These are phyloP conservation scores for Fomitopsis palustris DNA, from an alignment of 1,284 basidiomycete species.

Conservation along the genomic window DNA sequence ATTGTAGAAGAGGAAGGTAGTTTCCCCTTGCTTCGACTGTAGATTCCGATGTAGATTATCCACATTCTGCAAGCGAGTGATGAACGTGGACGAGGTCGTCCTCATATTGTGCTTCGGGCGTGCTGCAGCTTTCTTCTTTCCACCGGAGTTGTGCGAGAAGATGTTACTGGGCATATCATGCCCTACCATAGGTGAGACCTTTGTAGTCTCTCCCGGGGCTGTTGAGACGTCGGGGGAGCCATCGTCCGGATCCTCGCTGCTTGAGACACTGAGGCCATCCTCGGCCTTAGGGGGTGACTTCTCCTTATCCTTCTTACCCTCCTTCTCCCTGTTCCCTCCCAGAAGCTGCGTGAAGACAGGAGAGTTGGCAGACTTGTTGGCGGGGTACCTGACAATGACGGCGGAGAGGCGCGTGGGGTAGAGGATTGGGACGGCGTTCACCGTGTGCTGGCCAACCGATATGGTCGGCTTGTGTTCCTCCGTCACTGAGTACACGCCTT, in stretches of 20 bases:
- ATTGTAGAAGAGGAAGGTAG: constrained; percentile 84
- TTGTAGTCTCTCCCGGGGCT: constrained; percentile 25
- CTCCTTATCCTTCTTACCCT: constrained; percentile 44
- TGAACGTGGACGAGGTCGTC: constrained; percentile 86
- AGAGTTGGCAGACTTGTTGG: constrained; percentile 47
- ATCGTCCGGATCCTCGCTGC: constrained; percentile 72
- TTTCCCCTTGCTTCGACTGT: constrained; percentile 78
- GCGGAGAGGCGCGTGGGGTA: constrained; percentile 64
- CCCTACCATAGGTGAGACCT: constrained; percentile 33
- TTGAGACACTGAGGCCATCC: constrained; percentile 71
- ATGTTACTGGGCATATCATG: constrained; percentile 35
- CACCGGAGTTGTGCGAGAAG: constrained; percentile 39
- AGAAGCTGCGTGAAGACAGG: constrained; percentile 67
- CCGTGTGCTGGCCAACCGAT: constrained; percentile 39
- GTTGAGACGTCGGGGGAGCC: constrained; percentile 41
- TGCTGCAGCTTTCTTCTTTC: constrained; percentile 61
- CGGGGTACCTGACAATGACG: constrained; percentile 60
- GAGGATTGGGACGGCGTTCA: constrained; percentile 41
- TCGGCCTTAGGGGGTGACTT: constrained; percentile 34
- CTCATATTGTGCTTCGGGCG: constrained; percentile 87
- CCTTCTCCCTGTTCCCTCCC: constrained; percentile 55
- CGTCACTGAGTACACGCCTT: constrained; percentile 83
- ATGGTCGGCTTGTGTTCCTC: constrained; percentile 73
- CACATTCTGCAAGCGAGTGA: constrained; percentile 76
- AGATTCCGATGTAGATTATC: constrained; percentile 76